These are phyloP conservation scores for Thermochaetoides thermophila DNA, from an alignment of 495 filamentous ascomycete genomes.

Conservation along the genomic window DNA sequence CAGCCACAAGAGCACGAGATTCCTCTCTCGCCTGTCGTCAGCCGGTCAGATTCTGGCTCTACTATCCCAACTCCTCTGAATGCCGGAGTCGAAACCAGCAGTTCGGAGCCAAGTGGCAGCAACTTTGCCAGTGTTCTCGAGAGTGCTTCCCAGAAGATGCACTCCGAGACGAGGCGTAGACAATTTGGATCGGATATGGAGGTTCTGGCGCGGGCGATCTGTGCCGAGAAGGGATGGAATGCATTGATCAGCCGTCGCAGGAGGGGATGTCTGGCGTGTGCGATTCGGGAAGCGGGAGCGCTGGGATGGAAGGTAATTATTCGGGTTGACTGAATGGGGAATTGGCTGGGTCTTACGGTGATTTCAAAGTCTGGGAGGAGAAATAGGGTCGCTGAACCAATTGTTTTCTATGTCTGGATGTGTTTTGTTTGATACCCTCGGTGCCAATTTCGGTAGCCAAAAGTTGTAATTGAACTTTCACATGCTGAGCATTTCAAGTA, in stretches of 20 bases:
- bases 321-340: slow-evolving; percentile 40
- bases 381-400: no score
- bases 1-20: slow-evolving; percentile 23
- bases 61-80: neutral
- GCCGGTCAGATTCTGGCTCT: slow-evolving; percentile 13
- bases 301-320: slow-evolving; percentile 51
- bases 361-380: no score
- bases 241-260: slow-evolving; percentile 51
- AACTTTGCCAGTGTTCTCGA: slow-evolving; percentile 5
- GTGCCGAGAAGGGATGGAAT: slow-evolving; percentile 52
- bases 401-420: no score
- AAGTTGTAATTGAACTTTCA: no score
- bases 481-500: no score
- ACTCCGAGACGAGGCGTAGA: slow-evolving; percentile 33
- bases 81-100: no score
- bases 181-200: slow-evolving; percentile 43
- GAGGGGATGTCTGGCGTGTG: slow-evolving; percentile 50
- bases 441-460: no score
- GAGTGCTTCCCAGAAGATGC: slow-evolving; percentile 29
- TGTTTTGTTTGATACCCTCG: no score
- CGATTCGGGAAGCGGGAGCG: slow-evolving; percentile 55
- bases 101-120: no score
- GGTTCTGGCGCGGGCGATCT: slow-evolving; percentile 53
- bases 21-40: slow-evolving; percentile 21
- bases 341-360: no score